Evolutionary conservation across 2,329 filamentous ascomycete genomes (phyloP), one percentile per base, ranked within the genome.

Genomic region (Diaporthe capsici): DNA sequence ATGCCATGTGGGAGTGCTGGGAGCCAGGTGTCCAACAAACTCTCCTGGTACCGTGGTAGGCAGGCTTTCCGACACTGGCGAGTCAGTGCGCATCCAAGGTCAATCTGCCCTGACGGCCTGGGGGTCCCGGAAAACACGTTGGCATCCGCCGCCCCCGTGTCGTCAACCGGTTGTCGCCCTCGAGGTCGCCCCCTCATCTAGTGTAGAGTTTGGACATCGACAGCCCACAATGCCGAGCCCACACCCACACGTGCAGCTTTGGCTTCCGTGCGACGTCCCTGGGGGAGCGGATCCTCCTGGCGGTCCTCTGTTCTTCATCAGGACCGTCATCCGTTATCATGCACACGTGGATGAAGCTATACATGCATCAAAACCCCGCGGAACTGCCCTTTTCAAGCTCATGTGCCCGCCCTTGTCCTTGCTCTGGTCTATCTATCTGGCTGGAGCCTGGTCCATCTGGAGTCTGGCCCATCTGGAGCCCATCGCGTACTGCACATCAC

Each of bases 1-100:
- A 28, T 37, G 65, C 65, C 65, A 68, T 68, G 65, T 68, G 65
- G 65, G 65, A 68, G 65, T 12, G 22, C 65, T 68, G 65, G 47
- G 47, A 68, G 47, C 31, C 28, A 51, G 44, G 12, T 34, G 31
- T n/a, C 61, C 61, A 37, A 12, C 5, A 10, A 37, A 4, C 28
- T 34, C 42, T 34, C 34, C 8, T 34, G 34, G 34, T 34, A 34
- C 34, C 49, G 0, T 67, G 28, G 42, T 34, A 67, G 25, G 42
- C 22, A 53, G 63, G 34, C 42, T 37, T 39, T 53, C 28, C 47
- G 47, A 68, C 22, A 9, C 20, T 15, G 63, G 31, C 44, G 63
- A 68, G 63, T 68, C 63, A 68, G 63, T 68, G 63, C 31, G 63
- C 31, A 39, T 2, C 22, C 31, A 17, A 22, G 22, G 34, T 4